These are phyloP conservation scores for Emericellopsis cladophorae DNA, from an alignment of 2,329 filamentous ascomycete genomes.

Conservation along the genomic window DNA sequence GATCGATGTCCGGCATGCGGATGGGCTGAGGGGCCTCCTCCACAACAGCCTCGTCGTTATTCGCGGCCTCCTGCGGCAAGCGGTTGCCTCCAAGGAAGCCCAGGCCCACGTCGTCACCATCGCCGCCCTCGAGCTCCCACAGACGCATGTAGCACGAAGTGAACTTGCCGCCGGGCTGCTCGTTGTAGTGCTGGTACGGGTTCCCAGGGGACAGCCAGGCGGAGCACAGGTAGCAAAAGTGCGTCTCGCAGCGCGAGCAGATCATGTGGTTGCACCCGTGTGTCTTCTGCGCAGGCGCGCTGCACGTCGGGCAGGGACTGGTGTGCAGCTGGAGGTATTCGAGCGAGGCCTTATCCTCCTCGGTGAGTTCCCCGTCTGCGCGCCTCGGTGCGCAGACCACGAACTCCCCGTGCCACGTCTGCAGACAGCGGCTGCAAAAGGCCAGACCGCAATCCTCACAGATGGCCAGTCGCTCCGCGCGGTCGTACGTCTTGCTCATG, in stretches of 20 bases:
- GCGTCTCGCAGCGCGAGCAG: constrained; percentile 76
- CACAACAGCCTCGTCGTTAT: background rate
- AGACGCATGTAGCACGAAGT: constrained; percentile 72
- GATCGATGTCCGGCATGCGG: background rate
- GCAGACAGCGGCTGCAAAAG: constrained; percentile 59
- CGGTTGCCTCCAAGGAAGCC: constrained; percentile 26
- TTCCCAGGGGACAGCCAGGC: constrained; percentile 73
- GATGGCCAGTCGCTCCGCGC: constrained; percentile 59
- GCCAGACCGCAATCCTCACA: constrained; percentile 85
- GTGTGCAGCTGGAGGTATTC: constrained; percentile 76
- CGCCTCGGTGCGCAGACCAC: constrained; percentile 54
- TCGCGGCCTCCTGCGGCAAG: background rate
- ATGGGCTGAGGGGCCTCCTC: background rate
- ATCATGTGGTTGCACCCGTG: constrained; percentile 96
- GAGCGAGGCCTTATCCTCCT: constrained; percentile 75
- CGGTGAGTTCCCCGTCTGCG: constrained; percentile 57
- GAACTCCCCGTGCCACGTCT: constrained; percentile 91
- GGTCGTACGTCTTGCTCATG: constrained; percentile 19
- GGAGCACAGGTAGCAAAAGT: constrained; percentile 92
- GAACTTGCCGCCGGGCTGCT: constrained; percentile 31
- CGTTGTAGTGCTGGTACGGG: constrained; percentile 83
- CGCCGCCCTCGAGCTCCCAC: constrained; percentile 81
- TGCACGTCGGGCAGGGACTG: constrained; percentile 80
- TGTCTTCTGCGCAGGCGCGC: constrained; percentile 74
- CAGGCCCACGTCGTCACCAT: constrained; percentile 42